Conservation (phyloP, 108 stramenopile species). For the Cyclotella cryptica region DNA sequence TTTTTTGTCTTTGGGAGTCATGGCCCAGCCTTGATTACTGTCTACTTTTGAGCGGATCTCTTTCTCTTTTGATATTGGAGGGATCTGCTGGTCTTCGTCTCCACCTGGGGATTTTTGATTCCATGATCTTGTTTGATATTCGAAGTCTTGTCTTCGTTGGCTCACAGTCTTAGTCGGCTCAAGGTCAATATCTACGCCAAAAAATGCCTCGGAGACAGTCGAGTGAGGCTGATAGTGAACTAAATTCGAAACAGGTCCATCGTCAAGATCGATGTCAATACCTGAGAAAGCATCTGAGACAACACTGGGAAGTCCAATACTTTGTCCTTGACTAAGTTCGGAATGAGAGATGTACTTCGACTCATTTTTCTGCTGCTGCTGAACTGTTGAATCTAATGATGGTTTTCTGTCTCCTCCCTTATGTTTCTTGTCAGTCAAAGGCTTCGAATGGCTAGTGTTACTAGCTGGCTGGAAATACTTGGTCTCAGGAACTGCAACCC, state of each 20-base stretch:
- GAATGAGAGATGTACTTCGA: constrained; percentile 8
- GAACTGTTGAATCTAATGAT: not conserved
- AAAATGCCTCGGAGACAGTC: constrained; percentile 43
- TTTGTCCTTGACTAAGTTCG: constrained; percentile 24
- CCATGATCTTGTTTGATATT: constrained; percentile 28
- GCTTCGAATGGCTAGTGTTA: not conserved
- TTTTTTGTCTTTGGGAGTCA: constrained; percentile 14
- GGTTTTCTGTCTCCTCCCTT: not conserved
- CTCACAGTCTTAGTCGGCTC: constrained; percentile 36
- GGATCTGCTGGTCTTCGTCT: not conserved
- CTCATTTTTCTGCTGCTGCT: not conserved
- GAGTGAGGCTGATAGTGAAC: not conserved
- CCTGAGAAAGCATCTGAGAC: constrained; percentile 44
- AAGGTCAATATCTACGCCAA: constrained; percentile 39
- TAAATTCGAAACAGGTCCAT: constrained; percentile 8
- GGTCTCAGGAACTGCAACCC: not conserved
- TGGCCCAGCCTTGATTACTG: not conserved
- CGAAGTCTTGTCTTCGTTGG: constrained; percentile 42
- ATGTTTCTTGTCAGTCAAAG: not conserved
- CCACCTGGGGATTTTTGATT: constrained; percentile 7
- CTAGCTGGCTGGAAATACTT: not conserved
- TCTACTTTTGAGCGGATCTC: not conserved
- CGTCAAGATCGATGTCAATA: constrained; percentile 48
- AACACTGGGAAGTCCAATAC: constrained; percentile 17
- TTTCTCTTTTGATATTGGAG: not conserved